These are phyloP conservation scores for Maudiozyma pseudohumilis DNA, from an alignment of 805 yeast genomes.

Conservation along the genomic window DNA sequence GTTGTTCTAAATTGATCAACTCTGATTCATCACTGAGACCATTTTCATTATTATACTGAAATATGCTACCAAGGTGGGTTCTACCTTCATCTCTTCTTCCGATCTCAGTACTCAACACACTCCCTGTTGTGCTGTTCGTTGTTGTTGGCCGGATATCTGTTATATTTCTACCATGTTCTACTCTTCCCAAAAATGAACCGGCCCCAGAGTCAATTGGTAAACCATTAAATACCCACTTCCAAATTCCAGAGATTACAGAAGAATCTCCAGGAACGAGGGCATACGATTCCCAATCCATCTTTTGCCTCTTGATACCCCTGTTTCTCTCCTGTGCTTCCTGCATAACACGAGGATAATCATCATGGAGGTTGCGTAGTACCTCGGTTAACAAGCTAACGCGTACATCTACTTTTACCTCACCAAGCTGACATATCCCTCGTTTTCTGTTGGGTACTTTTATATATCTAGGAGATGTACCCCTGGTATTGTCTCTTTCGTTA, in stretches of 20 bases:
- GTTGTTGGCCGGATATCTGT: constrained; percentile 8
- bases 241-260: neutral
- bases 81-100: constrained; percentile 16
- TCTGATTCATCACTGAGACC: no score
- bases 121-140: constrained; percentile 15
- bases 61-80: neutral
- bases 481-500: neutral
- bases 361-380: constrained; percentile 15
- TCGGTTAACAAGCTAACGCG: constrained; percentile 22
- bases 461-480: neutral
- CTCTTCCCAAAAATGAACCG: neutral
- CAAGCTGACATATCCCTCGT: no score
- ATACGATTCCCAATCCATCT: neutral
- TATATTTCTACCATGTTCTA: constrained; percentile 13
- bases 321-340: neutral
- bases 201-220: neutral
- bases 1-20: constrained; percentile 21
- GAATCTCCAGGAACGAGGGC: no score
- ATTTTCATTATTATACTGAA: neutral
- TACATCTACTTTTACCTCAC: constrained; percentile 12
- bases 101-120: constrained; percentile 20
- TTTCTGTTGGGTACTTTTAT: neutral
- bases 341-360: constrained; percentile 17
- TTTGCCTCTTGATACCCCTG: neutral
- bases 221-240: neutral